phyloP scores from a whole-genome alignment of 805 yeast genomes.

The Wickerhamomyces rabaulensis region DNA sequence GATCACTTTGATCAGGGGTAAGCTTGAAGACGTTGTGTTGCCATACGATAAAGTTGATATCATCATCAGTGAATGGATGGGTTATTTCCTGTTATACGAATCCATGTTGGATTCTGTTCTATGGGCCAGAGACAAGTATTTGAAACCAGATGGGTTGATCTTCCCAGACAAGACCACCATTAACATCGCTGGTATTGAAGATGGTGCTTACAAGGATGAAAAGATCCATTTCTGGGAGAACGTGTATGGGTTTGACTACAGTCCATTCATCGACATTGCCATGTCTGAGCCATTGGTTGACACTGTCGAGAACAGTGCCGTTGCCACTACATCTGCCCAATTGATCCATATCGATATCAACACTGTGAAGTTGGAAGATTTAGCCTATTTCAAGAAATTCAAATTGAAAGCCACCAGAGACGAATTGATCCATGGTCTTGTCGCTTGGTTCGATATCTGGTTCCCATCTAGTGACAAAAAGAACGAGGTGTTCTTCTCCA shows the following conservation, averaged over 20 bases:
- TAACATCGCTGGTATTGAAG: constrained; percentile 89
- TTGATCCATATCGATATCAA: constrained; percentile 83
- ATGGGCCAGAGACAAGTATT: constrained; percentile 87
- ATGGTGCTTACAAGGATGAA: constrained; percentile 85
- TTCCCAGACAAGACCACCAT: constrained; percentile 92
- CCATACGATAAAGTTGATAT: constrained; percentile 91
- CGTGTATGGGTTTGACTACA: constrained; percentile 94
- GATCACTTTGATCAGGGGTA: constrained; percentile 86
- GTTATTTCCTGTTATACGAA: constrained; percentile 91
- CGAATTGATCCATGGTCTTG: constrained; percentile 82
- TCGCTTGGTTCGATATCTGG: constrained; percentile 92
- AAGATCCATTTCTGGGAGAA: constrained; percentile 94
- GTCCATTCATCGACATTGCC: constrained; percentile 82
- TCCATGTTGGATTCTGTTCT: constrained; percentile 97
- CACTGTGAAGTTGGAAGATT: constrained; percentile 77
- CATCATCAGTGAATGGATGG: constrained; percentile 99
- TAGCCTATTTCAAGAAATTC: constrained; percentile 72
- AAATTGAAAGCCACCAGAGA: constrained; percentile 66
- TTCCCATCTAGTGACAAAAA: constrained; percentile 58
- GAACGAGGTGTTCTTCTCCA: constrained; percentile 69
- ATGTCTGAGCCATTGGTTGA: constrained; percentile 95
- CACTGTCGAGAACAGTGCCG: constrained; percentile 74
- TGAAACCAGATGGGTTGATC: constrained; percentile 66
- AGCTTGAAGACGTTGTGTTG: constrained; percentile 84
- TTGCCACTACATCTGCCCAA: constrained; percentile 67